Evolutionary conservation across 73 alveolate species (phyloP), one percentile per base, ranked within the genome.

Genomic region (Symbiodinium pilosum): DNA sequence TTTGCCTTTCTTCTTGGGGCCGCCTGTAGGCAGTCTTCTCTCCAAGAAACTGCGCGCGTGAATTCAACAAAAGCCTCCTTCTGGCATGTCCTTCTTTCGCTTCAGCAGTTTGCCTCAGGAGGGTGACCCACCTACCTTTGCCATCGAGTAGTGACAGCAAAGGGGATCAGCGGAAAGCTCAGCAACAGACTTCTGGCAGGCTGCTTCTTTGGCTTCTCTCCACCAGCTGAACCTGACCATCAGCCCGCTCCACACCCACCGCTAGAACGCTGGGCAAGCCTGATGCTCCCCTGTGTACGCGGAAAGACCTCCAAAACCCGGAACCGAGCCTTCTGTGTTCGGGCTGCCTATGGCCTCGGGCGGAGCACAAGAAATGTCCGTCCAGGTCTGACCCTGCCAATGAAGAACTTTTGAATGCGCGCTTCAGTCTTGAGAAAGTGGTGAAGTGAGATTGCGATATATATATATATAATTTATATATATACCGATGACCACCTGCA

Each of bases 31-130:
- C 16, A 24, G 28, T 64, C n/a, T n/a, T n/a, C n/a, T n/a, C n/a
- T n/a, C n/a, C n/a, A n/a, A n/a, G n/a, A n/a, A n/a, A n/a, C n/a
- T n/a, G n/a, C n/a, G 77, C 39, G 77, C 77, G 7, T 11, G 40
- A 64, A 30, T 24, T 32, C 77, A 7, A 6, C 28, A 7, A 16
- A 18, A 7, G 11, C 41, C 43, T 83, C 93, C 93, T 86, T 86
- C 40, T 24, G 93, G 93, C 93, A 86, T 86, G 52, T 86, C 93
- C 93, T 47, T 52, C 52, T 86, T 86, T 30, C 83, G 59, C n/a
- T 86, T 86, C 83, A 47, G 83, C 93, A 86, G 64, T 30, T 86
- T n/a, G 83, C 93, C 93, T 86, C 11, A 59, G 9, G 39, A 21
- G 30, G 21, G 32, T 54, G 71, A 54, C n/a, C 8, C 71, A 24